phyloP scores from a whole-genome alignment of 2,329 filamentous ascomycete genomes.

The Pyrenochaeta sp. region DNA sequence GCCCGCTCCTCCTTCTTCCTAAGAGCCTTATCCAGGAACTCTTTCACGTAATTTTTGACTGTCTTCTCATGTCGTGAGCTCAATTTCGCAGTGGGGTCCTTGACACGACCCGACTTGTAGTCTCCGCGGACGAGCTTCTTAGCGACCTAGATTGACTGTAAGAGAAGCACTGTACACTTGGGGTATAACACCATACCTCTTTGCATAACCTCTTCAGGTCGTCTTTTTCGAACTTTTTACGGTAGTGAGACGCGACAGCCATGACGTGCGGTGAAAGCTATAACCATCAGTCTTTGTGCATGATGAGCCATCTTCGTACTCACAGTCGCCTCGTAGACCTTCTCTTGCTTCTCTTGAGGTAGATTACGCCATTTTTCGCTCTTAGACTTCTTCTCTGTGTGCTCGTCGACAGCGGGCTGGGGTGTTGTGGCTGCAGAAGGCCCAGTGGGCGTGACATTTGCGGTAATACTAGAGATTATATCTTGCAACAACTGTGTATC shows the following conservation, averaged over 20 bases:
- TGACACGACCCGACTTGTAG: slow-evolving; percentile 87
- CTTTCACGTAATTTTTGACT: slow-evolving; percentile 82
- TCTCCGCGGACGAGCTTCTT: slow-evolving; percentile 93
- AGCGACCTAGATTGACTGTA: slow-evolving; percentile 60
- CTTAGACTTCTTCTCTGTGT: slow-evolving; percentile 60
- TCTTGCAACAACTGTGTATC: slow-evolving; percentile 82
- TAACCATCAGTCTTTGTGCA: slow-evolving; percentile 13
- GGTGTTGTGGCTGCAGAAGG: slow-evolving; percentile 71
- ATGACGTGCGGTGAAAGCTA: slow-evolving; percentile 87
- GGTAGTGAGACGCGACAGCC: slow-evolving; percentile 85
- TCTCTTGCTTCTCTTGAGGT: slow-evolving; percentile 87
- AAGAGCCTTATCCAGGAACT: slow-evolving; percentile 87
- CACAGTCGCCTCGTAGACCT: slow-evolving; percentile 93
- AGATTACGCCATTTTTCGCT: slow-evolving; percentile 75
- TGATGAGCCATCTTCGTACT: slow-evolving; percentile 45
- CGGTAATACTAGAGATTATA: slow-evolving; percentile 77
- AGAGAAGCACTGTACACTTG: slow-evolving; percentile 6
- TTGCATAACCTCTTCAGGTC: slow-evolving; percentile 71
- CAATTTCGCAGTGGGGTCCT: slow-evolving; percentile 76
- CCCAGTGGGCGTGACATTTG: slow-evolving; percentile 64
- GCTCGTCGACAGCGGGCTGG: slow-evolving; percentile 64
- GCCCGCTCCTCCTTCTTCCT: slow-evolving; percentile 70
- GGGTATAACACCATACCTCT: slow-evolving; percentile 55
- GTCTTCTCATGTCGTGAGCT: slow-evolving; percentile 80
- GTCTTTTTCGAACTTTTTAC: slow-evolving; percentile 84